A percentile compares a stretch with the other conserved stretches of the same genome.
Evolutionary conservation across 2,329 filamentous ascomycete species (phyloP).

Genomic region (Talaromyces sp.): DNA sequence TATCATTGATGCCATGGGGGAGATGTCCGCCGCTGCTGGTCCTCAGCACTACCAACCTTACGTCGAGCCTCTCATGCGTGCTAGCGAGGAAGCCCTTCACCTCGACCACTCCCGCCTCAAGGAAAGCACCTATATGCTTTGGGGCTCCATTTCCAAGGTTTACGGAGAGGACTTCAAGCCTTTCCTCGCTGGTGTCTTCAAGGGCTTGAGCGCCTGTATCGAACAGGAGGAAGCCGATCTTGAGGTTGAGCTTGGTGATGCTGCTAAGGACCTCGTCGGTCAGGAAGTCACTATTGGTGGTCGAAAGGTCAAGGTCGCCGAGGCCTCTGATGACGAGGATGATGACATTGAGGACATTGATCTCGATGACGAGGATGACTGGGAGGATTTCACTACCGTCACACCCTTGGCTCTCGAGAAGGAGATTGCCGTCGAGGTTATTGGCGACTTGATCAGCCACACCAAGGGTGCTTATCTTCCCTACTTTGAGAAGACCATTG

Average conservation of each 20-base stretch:
- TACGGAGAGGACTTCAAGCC: constrained; percentile 67
- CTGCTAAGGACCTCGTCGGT: constrained; percentile 70
- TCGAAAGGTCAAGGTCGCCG: constrained; percentile 80
- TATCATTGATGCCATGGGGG: constrained; percentile 88
- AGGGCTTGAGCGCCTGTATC: constrained; percentile 73
- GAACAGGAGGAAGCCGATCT: constrained; percentile 84
- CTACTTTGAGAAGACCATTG: constrained; percentile 85
- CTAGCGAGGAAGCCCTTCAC: constrained; percentile 84
- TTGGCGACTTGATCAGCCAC: constrained; percentile 88
- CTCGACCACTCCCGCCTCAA: constrained; percentile 87
- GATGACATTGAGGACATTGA: constrained; percentile 63
- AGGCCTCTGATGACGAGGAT: constrained; percentile 62
- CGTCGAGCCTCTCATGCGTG: constrained; percentile 83
- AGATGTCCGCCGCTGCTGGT: constrained; percentile 86
- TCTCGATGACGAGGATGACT: constrained; percentile 76
- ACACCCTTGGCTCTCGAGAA: constrained; percentile 92
- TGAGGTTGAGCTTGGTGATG: constrained; percentile 71
- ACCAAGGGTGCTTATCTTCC: constrained; percentile 76
- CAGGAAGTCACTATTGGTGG: constrained; percentile 75
- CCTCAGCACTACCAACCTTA: constrained; percentile 84
- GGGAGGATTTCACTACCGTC: constrained; percentile 78
- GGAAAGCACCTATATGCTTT: constrained; percentile 96
- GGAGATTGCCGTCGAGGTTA: constrained; percentile 92
- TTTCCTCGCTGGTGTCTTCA: constrained; percentile 48
- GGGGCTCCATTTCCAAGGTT: constrained; percentile 91